phyloP scores from a whole-genome alignment of 768 basidiomycete species.

The Lepiota subincarnata region DNA sequence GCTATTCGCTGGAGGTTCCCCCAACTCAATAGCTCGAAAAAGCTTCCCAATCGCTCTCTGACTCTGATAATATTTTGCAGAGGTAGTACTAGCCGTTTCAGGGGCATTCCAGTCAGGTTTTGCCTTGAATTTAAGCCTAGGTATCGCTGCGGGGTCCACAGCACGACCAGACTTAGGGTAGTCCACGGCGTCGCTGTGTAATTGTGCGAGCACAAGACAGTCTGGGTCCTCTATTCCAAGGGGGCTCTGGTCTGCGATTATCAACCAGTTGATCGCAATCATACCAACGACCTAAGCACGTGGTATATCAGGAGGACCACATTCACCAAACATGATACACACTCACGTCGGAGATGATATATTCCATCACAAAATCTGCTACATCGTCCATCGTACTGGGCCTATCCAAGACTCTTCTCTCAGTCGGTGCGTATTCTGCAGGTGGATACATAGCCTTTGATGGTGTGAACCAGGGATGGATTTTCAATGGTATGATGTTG shows the following conservation, averaged over 20 bases:
- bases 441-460: constrained; percentile 24
- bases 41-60: constrained; percentile 54
- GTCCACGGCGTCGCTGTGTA: constrained; percentile 66
- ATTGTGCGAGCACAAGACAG: constrained; percentile 48
- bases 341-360: constrained; percentile 60
- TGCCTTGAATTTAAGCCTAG: constrained; percentile 31
- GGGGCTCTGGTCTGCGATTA: constrained; percentile 55
- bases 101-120: constrained; percentile 68
- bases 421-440: constrained; percentile 46
- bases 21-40: constrained; percentile 56
- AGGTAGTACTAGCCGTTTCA: constrained; percentile 41
- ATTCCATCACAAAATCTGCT: constrained; percentile 67
- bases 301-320: background rate
- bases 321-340: background rate
- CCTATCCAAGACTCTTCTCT: constrained; percentile 38
- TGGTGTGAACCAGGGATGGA: constrained; percentile 25
- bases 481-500: constrained; percentile 43
- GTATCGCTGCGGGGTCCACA: constrained; percentile 36
- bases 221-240: constrained; percentile 44
- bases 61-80: constrained; percentile 47
- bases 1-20: constrained; percentile 14
- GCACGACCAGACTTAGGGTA: constrained; percentile 57
- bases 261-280: constrained; percentile 58
- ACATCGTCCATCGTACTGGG: constrained; percentile 60
- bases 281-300: constrained; percentile 49